Evolutionary conservation across 2,329 filamentous ascomycete species (phyloP).

Genomic region (Sporothrix sp.): DNA sequence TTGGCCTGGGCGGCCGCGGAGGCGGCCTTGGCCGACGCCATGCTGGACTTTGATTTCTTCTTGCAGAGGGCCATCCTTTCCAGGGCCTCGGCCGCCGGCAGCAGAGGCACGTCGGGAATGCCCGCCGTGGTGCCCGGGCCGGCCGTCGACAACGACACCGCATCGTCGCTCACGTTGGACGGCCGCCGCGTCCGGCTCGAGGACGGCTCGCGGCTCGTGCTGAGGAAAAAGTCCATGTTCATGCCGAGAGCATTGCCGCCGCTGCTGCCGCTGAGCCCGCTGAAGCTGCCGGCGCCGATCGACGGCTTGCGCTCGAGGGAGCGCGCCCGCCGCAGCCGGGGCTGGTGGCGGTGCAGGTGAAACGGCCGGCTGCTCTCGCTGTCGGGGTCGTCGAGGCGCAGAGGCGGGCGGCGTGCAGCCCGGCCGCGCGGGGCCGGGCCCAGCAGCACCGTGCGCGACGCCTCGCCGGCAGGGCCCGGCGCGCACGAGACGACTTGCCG

Average conservation of each 20-base stretch:
- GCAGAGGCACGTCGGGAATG: constrained; percentile 4
- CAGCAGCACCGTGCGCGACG: neutral
- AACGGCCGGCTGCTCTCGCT: neutral
- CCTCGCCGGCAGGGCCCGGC: neutral
- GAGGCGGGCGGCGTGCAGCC: neutral
- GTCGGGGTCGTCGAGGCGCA: neutral
- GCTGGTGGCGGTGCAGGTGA: neutral
- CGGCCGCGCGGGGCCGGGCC: constrained; percentile 5
- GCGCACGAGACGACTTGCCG: neutral
- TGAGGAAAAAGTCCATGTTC: constrained; percentile 12
- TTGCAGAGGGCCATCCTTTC: constrained; percentile 2
- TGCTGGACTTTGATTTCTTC: neutral
- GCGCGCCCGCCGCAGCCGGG: neutral
- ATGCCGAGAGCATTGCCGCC: neutral
- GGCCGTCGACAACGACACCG: neutral
- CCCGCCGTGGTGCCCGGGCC: neutral
- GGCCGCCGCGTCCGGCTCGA: neutral
- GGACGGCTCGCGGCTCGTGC: constrained; percentile 13
- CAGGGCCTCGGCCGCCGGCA: neutral
- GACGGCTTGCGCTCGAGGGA: constrained; percentile 12
- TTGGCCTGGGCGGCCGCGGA: neutral
- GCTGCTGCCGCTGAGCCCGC: constrained; percentile 1
- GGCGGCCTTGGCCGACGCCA: neutral
- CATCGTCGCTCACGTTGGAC: constrained; percentile 1
- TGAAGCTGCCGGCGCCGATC: neutral